phyloP scores from a whole-genome alignment of 2,329 filamentous ascomycete species.

The Graphilbum fragrans region DNA sequence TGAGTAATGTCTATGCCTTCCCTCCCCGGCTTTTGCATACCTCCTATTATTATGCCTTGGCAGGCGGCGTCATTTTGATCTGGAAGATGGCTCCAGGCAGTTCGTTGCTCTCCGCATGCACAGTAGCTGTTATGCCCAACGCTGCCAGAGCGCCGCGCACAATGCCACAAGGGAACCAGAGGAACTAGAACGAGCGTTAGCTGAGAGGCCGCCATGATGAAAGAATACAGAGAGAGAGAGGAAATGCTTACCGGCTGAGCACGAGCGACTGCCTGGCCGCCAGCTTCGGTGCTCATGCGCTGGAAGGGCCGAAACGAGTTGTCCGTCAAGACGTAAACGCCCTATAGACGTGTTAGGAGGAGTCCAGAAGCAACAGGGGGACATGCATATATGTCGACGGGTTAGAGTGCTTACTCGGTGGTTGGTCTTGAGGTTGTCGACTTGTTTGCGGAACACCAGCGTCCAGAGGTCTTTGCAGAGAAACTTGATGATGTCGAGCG shows the following conservation, averaged over 20 bases:
- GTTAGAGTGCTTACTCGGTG: slow-evolving; percentile 52
- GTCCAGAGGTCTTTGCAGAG: slow-evolving; percentile 98
- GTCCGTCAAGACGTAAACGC: slow-evolving; percentile 93
- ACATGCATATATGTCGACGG: not conserved
- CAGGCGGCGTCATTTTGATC: slow-evolving; percentile 64
- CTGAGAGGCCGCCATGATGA: not conserved
- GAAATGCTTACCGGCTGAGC: slow-evolving; percentile 61
- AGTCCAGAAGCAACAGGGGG: not conserved
- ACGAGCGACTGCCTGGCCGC: slow-evolving; percentile 57
- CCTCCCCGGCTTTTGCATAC: too few relatives aligned
- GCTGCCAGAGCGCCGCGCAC: slow-evolving; percentile 87
- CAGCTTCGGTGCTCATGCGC: slow-evolving; percentile 75
- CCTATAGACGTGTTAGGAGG: slow-evolving; percentile 31
- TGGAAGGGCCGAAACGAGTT: slow-evolving; percentile 80
- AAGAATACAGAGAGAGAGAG: slow-evolving; percentile 2
- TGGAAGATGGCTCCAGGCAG: slow-evolving; percentile 87
- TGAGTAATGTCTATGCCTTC: not conserved
- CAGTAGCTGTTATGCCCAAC: slow-evolving; percentile 79
- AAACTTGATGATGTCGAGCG: slow-evolving; percentile 94
- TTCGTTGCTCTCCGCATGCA: slow-evolving; percentile 81
- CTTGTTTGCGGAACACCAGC: slow-evolving; percentile 87
- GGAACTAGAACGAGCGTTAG: slow-evolving; percentile 46
- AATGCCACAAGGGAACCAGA: slow-evolving; percentile 91
- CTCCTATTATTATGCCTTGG: slow-evolving; percentile 39
- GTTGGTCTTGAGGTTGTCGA: slow-evolving; percentile 98